Evolutionary conservation across 148 eudicot species (phyloP), one percentile per base, ranked within the genome.

Genomic region (Rhododendron simsii): DNA sequence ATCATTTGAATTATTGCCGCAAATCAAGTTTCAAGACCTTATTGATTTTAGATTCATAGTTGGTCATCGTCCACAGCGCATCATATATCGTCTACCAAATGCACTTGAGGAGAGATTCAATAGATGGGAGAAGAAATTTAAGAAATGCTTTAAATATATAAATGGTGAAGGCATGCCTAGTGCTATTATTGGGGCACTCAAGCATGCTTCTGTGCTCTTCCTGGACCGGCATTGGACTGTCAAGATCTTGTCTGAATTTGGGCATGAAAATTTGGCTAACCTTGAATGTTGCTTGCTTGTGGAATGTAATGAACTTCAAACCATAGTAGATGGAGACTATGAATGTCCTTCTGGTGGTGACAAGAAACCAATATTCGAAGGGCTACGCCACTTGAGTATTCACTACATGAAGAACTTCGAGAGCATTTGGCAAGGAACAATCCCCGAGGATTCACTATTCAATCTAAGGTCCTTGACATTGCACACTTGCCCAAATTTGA

Each of bases 231-330:
- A 55, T 55, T 55, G 61, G 61, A 55, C 61, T 15, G 21, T 55
- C 20, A 55, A 63, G 83, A 35, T 55, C 45, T 50, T 85, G 0
- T 85, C 83, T 21, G 59, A 78, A 30, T 85, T 85, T 67, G 47
- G 67, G 18, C 23, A 35, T 37, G 33, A 63, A 5, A 81, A 61
- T 2, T 10, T 78, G 63, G 35, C 7, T 47, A 11, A 48, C 23
- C 83, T 85, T 14, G 18, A 47, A 26, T 61, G 5, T 73, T 85
- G 87, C 44, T 78, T 85, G 83, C 67, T 85, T 74, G 75, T 85
- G 61, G 87, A 85, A 13, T 85, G 87, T 37, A 79, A 79, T 79
- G 87, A 85, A 81, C 63, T 85, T 81, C 41, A 85, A 48, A 61
- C 83, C 16, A 33, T 85, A 6, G 30, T 85, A 10, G 82, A 85